Evolutionary conservation across 805 yeast species (phyloP).

Genomic region (Trichomonascus vanleenenianus): DNA sequence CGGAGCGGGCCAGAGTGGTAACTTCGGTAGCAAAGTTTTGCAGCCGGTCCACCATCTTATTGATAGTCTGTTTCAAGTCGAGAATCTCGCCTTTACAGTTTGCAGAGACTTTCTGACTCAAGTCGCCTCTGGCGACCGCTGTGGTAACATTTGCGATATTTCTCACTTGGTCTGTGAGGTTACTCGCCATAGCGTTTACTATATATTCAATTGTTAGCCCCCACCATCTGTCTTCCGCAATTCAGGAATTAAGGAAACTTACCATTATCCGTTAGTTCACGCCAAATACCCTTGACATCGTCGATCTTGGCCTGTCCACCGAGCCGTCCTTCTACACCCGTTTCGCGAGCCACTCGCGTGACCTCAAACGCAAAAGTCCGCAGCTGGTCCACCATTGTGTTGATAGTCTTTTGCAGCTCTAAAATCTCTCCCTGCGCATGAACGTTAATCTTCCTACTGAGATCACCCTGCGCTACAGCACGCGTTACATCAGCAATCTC

Average conservation of each 20-base stretch:
- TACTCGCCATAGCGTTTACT: conserved; percentile 80
- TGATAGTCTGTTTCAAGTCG: conserved; percentile 75
- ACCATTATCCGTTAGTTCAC: conserved; percentile 72
- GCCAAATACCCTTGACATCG: conserved; percentile 82
- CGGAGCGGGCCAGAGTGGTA: conserved; percentile 77
- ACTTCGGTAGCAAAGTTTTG: conserved; percentile 79
- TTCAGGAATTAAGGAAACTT: conserved; percentile 1
- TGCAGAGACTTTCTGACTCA: conserved; percentile 77
- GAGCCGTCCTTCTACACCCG: conserved; percentile 80
- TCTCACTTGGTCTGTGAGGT: conserved; percentile 81
- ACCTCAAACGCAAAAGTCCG: conserved; percentile 81
- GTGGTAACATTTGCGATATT: conserved; percentile 83
- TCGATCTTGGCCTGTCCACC: conserved; percentile 83
- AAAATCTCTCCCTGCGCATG: conserved; percentile 89
- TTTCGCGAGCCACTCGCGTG: conserved; percentile 79
- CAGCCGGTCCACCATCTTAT: conserved; percentile 81
- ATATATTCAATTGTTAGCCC: not conserved
- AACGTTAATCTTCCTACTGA: conserved; percentile 74
- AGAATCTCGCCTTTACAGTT: conserved; percentile 75
- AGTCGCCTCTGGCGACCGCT: conserved; percentile 78
- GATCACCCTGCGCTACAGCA: conserved; percentile 82
- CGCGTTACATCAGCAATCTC: conserved; percentile 86
- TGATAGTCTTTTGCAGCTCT: conserved; percentile 78
- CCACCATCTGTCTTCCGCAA: not conserved
- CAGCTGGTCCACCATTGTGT: conserved; percentile 82